Base-by-base conservation (phyloP, 148 eudicot genomes). In the Rhododendron kiyosumense region DNA sequence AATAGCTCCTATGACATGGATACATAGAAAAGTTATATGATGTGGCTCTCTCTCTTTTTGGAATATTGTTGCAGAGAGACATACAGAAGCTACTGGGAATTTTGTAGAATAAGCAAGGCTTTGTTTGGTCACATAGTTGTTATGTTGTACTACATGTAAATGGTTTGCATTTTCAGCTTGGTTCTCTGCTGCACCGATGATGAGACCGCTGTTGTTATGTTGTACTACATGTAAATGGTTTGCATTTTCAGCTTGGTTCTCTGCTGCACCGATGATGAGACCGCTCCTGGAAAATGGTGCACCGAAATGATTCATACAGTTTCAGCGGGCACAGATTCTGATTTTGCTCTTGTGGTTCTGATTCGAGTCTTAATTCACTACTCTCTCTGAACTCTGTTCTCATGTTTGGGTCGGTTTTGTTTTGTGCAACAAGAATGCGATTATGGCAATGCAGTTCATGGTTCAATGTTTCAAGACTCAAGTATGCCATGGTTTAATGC, bases 41-140 rank as follows among this genome's bases (percentile, higher is more conserved):
- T 43, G 3, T 63, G 43, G 38, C 45, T 41, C 26, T 77, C 24
- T 75, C 48, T 5, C 79, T 13, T 61, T 34, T 76, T 79, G 52
- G 82, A 36, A 5, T 69, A 9, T 65, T 83, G 57, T 78, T 88
- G 90, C 95, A 94, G 98, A 93, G 91, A 81, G 98, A 94, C 73
- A 57, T 92, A n/a, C 85, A 91, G 93, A 88, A 91, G 87, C 90
- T 94, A 65, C 79, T 94, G 90, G 93, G 86, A 17, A 34, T 46
- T 76, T 34, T 26, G 13, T 87, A 52, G 43, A 41, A 67, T 15
- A 41, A 28, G 5, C 30, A 20, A 76, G 48, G 63, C 49, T 24
- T 6, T 65, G 43, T 43, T 36, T 20, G 11, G 12, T 51, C 30
- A 0, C 67, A 43, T 54, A 38, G 52, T 20, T 52, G 57, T 41